phyloP scores from a whole-genome alignment of 805 yeast genomes.

The Candida morakotiae region DNA sequence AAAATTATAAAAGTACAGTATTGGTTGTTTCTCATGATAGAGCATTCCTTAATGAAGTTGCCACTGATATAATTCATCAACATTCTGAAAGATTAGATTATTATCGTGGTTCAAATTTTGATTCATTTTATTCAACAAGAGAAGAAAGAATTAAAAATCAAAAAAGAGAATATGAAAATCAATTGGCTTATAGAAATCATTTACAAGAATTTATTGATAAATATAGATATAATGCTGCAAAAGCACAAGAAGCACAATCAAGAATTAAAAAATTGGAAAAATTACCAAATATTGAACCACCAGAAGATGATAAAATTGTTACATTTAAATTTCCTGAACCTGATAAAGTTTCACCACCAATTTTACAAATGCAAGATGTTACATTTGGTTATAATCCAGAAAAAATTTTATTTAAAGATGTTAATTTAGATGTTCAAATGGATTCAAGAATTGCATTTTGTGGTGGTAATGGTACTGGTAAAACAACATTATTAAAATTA shows the following conservation, averaged over 20 bases:
- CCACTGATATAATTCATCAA: slow-evolving; percentile 96
- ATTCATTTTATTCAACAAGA: slow-evolving; percentile 84
- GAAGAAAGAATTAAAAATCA: slow-evolving; percentile 95
- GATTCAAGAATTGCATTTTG: slow-evolving; percentile 93
- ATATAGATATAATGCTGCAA: slow-evolving; percentile 95
- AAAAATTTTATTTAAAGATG: slow-evolving; percentile 64
- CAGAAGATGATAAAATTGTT: slow-evolving; percentile 84
- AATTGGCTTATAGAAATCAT: slow-evolving; percentile 93
- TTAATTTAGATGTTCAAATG: slow-evolving; percentile 87
- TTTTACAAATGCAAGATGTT: slow-evolving; percentile 81
- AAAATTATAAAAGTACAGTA: slow-evolving; percentile 87
- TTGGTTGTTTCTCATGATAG: slow-evolving; percentile 97
- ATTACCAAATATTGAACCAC: slow-evolving; percentile 87
- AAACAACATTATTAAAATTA: slow-evolving; percentile 86
- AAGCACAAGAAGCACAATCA: slow-evolving; percentile 95
- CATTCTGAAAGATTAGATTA: slow-evolving; percentile 96
- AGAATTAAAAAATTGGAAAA: slow-evolving; percentile 96
- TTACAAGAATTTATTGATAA: slow-evolving; percentile 93
- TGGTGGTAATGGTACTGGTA: slow-evolving; percentile 99
- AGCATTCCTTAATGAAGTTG: slow-evolving; percentile 94
- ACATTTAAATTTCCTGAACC: slow-evolving; percentile 94
- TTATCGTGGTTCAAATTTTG: slow-evolving; percentile 91
- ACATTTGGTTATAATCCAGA: slow-evolving; percentile 76
- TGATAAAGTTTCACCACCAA: slow-evolving; percentile 89
- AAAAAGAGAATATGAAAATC: slow-evolving; percentile 92